Percentiles rank a stretch among this genome's conserved stretches.
Evolutionary conservation across 2,329 filamentous ascomycete genomes (phyloP).

Genomic region (Cryphonectria naterciae): DNA sequence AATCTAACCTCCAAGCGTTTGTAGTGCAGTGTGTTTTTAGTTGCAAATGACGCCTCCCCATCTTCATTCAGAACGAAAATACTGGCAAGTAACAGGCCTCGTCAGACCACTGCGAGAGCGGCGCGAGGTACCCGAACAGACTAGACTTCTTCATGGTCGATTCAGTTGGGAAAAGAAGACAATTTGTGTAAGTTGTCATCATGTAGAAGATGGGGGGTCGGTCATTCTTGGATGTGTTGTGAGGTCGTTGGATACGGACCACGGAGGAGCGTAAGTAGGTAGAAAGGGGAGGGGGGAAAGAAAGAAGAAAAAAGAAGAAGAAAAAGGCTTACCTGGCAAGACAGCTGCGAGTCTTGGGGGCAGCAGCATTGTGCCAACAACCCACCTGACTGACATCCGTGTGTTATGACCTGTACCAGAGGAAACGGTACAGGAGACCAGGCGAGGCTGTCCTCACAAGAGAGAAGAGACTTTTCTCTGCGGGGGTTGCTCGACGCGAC

Average conservation of each 20-base stretch:
- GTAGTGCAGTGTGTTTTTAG: background rate
- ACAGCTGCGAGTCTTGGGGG: background rate
- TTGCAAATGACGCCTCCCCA: constrained; percentile 7
- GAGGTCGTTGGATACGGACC: constrained; percentile 18
- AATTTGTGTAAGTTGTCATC: constrained; percentile 72
- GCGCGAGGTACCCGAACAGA: constrained; percentile 61
- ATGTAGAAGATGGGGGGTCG: constrained; percentile 46
- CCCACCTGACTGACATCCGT: background rate
- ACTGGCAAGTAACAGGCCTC: constrained; percentile 89
- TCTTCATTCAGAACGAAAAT: constrained; percentile 71
- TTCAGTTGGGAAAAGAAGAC: constrained; percentile 89
- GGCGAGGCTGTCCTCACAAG: background rate
- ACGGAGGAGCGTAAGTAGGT: constrained; percentile 9
- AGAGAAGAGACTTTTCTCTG: background rate
- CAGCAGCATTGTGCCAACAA: background rate
- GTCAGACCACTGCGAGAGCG: constrained; percentile 49
- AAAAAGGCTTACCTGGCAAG: background rate
- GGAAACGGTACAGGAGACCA: no score
- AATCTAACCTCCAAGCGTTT: background rate
- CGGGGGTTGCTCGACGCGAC: background rate
- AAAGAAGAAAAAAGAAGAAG: no score
- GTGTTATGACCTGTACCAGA: background rate
- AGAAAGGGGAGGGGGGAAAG: background rate
- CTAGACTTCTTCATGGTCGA: constrained; percentile 82
- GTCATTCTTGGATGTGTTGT: background rate